Evolutionary conservation across 257 asterid genomes (phyloP), one percentile per base, ranked within the genome.

Genomic region (Eucommia ulmoides): DNA sequence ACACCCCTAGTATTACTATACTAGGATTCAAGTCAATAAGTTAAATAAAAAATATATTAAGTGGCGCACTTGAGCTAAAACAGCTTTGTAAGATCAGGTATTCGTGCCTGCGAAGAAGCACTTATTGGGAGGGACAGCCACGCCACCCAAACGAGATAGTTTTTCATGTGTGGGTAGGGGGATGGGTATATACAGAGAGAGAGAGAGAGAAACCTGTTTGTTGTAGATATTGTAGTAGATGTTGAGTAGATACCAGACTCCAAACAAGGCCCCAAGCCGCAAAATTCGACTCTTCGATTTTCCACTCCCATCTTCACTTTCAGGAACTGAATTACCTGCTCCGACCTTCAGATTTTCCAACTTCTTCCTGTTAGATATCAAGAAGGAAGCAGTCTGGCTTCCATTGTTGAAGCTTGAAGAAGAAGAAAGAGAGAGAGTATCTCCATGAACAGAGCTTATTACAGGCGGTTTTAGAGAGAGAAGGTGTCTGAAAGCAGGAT

Each of bases 151-250:
- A 35, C 16, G 16, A 6, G 38, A 35, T 1, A 10, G 11, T 35
- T 6, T 9, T 1, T 10, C 44, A 35, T 15, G 7, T 17, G 25
- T 56, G 23, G 19, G 0, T 7, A 33, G 8, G 25, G 11, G 22
- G 6, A 3, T 5, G 17, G 44, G 56, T 45, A 53, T 20, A 12
- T 24, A 29, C 19, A 3, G 19, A 20, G 14, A 22, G 4, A 6
- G 17, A 20, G 23, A 35, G 26, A 23, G 54, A 33, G 18, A 21
- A 50, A 81, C 95, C 86, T 88, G 97, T 65, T 88, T 84, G 58
- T 88, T 88, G 75, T 53, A 81, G 63, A 88, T 81, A 76, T 84
- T 88, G 93, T 78, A 88, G 75, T 62, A 81, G 24, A 83, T 83
- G 71, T 88, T 88, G 61, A 88, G 62, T 38, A 69, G 23, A 65